Base-by-base conservation (phyloP, 2,329 filamentous ascomycete species). In the Xenoacremonium recifei region DNA sequence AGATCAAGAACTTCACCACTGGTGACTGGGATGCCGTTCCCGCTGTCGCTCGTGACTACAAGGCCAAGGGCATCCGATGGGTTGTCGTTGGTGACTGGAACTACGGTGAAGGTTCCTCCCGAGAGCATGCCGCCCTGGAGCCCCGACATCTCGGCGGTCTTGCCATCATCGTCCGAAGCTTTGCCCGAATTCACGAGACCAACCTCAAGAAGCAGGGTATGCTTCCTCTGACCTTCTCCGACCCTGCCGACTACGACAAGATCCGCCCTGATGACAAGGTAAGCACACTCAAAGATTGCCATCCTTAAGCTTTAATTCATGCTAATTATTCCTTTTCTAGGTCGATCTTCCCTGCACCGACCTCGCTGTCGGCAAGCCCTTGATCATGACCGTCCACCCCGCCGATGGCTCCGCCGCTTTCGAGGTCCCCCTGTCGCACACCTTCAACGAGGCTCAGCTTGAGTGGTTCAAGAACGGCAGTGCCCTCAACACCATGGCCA, bases 141-240 rank as follows among this genome's bases (percentile, higher is more conserved):
- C 93, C 93, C 66, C 85, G 93, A 68, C 92, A 97, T 77, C 85
- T 99, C 54, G 93, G 93, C 64, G 93, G 92, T 70, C 82, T 96
- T 62, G 93, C 92, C 63, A 96, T 99, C 77, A 95, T 99, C 68
- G 91, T 87, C 65, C 86, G 89, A 66, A 89, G 82, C 53, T 99
- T 99, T 67, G 93, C 93, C 63, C 93, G 93, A 87, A 99, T 99
- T 66, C 93, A 99, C 81, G 93, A 99, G 81, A 99, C 93, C 78
- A 99, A 99, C 83, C 75, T 99, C 77, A 99, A 99, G 89, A 99
- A 99, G 86, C 93, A 99, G 83, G 93, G 93, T 74, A 96, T 99
- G 92, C 87, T 99, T 75, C 93, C 93, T 62, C 81, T 99, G 54
- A 97, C 91, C 61, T 99, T 99, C 76, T 73, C 82, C 44, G 84